Evolutionary conservation across 352 stramenopile species (phyloP), one percentile per base, ranked within the genome.

Genomic region (Phytophthora palmivora): DNA sequence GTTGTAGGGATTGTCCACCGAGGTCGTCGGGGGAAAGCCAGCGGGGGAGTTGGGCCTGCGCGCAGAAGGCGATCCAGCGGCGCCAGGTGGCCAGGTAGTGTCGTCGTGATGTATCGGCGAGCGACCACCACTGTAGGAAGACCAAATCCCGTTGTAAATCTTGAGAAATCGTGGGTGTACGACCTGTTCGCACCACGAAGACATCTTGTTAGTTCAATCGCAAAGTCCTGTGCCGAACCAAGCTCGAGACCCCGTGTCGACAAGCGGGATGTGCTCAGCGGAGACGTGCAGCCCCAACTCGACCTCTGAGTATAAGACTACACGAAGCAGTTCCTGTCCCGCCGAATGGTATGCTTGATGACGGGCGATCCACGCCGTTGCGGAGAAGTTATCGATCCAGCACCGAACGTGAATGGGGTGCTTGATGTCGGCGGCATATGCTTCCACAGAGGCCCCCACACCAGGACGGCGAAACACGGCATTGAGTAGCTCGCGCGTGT

Each of bases 141-240:
- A 16, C 10, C 11, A 52, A 28, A 30, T 42, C 8, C 10, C 1
- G 18, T 51, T 63, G 37, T 56, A 63, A 15, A 56, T 56, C 36
- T 56, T 63, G 24, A 36, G 45, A 21, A 50, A 63, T 14, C 37
- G 6, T 12, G 37, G 14, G 18, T 18, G 37, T 21, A 59, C 30
- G 4, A 43, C 47, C 57, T 59, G 57, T 24, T 58, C 4, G n/a
- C 11, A 32, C 38, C 47, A 53, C 16, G 41, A 36, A 43, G 10
- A 32, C 26, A 66, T 9, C 42, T 1, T 8, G 30, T 58, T 64
- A 64, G 55, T 64, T 38, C 57, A 66, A n/a, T n/a, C n/a, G n/a
- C n/a, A n/a, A n/a, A n/a, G n/a, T n/a, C n/a, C n/a, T n/a, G n/a
- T n/a, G n/a, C n/a, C n/a, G n/a, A n/a, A n/a, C 47, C 57, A 59